Percentiles rank a stretch among this genome's conserved stretches.
phyloP scores from a whole-genome alignment of 176 grass and related monocot species.

The Neostapfia colusana region DNA sequence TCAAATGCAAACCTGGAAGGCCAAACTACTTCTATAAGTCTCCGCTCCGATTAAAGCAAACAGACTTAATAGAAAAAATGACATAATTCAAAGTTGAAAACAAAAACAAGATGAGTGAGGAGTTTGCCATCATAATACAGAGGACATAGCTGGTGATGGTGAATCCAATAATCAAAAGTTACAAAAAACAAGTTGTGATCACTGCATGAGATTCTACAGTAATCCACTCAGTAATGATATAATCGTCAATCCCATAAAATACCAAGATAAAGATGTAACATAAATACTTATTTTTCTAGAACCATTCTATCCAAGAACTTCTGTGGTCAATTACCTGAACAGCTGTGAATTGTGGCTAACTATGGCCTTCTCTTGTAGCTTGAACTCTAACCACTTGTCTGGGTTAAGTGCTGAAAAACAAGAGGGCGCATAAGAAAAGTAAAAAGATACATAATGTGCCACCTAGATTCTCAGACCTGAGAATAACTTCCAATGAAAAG shows the following conservation, averaged over 20 bases:
- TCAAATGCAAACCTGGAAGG: slow-evolving; percentile 86
- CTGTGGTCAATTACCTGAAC: slow-evolving; percentile 58
- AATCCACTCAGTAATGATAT: slow-evolving; percentile 4
- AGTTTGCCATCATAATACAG: background rate
- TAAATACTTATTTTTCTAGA: background rate
- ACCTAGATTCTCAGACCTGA: background rate
- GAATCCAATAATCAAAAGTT: slow-evolving; percentile 10
- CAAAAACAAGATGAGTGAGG: background rate
- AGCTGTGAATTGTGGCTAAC: slow-evolving; percentile 84
- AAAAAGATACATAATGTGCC: background rate
- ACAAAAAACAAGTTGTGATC: background rate
- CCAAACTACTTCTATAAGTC: slow-evolving; percentile 34
- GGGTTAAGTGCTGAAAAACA: slow-evolving; percentile 79
- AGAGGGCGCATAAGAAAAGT: background rate
- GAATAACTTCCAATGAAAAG: slow-evolving; percentile 10
- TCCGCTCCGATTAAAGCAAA: background rate
- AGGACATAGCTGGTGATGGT: slow-evolving; percentile 6
- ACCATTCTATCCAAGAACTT: slow-evolving; percentile 5
- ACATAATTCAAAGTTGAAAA: background rate
- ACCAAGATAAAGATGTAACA: background rate
- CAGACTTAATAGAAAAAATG: background rate
- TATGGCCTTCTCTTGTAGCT: slow-evolving; percentile 81
- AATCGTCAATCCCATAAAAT: background rate
- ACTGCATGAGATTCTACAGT: background rate
- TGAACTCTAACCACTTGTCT: slow-evolving; percentile 96